phyloP scores from a whole-genome alignment of 2,329 filamentous ascomycete genomes.

The Nemania serpens region DNA sequence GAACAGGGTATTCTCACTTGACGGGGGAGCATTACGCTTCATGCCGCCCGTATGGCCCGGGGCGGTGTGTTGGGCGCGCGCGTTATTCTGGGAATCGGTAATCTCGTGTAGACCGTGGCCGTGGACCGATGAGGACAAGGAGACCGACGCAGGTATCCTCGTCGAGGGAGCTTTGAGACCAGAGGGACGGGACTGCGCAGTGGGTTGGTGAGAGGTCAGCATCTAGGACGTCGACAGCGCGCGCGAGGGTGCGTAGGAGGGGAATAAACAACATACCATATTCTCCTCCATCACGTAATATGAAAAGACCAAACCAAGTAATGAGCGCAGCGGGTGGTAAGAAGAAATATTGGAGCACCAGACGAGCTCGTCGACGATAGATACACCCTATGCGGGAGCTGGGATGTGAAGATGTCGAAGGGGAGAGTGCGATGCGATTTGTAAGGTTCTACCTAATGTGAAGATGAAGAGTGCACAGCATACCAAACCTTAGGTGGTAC shows the following conservation, averaged over 20 bases:
- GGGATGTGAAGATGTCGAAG: constrained; percentile 9
- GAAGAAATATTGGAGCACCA: constrained; percentile 17
- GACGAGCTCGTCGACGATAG: constrained; percentile 14
- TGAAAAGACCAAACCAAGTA: not conserved
- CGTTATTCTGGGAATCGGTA: constrained; percentile 64
- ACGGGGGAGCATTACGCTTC: constrained; percentile 57
- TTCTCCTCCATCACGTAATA: constrained; percentile 35
- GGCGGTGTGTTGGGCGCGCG: constrained; percentile 50
- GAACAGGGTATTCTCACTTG: constrained; percentile 44
- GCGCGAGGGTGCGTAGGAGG: not conserved
- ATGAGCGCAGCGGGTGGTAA: not conserved
- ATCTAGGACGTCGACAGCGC: not conserved
- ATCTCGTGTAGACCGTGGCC: constrained; percentile 56
- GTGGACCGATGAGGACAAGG: constrained; percentile 33
- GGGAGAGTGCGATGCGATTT: constrained; percentile 17
- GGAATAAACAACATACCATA: constrained; percentile 25
- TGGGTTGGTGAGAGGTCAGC: constrained; percentile 16
- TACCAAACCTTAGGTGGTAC: too few relatives aligned
- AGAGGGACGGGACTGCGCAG: constrained; percentile 26
- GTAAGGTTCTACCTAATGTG: too few relatives aligned
- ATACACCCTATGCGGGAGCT: constrained; percentile 13
- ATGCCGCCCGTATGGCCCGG: constrained; percentile 41
- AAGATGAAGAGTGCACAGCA: too few relatives aligned
- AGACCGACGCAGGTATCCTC: constrained; percentile 32
- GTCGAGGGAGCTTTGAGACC: constrained; percentile 32